These are phyloP conservation scores for Penicillium sclerotigenum DNA, from an alignment of 2,329 filamentous ascomycete species.

Conservation along the genomic window DNA sequence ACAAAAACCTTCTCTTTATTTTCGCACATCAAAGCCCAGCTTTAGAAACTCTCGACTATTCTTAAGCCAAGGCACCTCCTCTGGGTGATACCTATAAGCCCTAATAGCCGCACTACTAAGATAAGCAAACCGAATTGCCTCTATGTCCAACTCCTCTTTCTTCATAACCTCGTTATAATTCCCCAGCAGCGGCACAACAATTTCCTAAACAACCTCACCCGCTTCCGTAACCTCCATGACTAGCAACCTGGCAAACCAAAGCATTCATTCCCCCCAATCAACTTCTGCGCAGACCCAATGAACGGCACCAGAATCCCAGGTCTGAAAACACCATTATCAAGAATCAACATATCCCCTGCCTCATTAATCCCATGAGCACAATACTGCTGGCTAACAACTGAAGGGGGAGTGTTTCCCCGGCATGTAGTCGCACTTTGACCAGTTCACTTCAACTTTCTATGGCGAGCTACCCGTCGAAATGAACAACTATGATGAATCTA, in stretches of 20 bases:
- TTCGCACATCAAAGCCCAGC: not conserved
- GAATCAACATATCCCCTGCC: conserved; percentile 45
- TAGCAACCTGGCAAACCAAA: conserved; percentile 44
- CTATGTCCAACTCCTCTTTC: conserved; percentile 27
- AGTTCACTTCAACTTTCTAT: not conserved
- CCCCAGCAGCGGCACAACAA: conserved; percentile 43
- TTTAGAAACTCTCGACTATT: not conserved
- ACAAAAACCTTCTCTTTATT: not conserved
- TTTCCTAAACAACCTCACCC: conserved; percentile 47
- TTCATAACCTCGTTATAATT: conserved; percentile 34
- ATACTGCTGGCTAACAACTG: conserved; percentile 46
- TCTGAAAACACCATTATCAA: conserved; percentile 48
- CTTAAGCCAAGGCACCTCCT: conserved; percentile 43
- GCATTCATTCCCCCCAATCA: conserved; percentile 47
- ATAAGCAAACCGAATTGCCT: conserved; percentile 39
- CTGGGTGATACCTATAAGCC: conserved; percentile 44
- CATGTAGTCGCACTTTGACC: not conserved
- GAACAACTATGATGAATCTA: not conserved
- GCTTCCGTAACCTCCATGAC: conserved; percentile 45
- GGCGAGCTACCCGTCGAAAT: not conserved
- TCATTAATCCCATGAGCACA: conserved; percentile 42
- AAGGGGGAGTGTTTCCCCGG: not conserved
- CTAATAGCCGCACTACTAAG: conserved; percentile 46
- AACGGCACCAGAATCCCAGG: conserved; percentile 43
- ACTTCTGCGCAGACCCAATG: conserved; percentile 47